phyloP scores from a whole-genome alignment of 345 rosid species.

The Eucalyptus fibrosa region DNA sequence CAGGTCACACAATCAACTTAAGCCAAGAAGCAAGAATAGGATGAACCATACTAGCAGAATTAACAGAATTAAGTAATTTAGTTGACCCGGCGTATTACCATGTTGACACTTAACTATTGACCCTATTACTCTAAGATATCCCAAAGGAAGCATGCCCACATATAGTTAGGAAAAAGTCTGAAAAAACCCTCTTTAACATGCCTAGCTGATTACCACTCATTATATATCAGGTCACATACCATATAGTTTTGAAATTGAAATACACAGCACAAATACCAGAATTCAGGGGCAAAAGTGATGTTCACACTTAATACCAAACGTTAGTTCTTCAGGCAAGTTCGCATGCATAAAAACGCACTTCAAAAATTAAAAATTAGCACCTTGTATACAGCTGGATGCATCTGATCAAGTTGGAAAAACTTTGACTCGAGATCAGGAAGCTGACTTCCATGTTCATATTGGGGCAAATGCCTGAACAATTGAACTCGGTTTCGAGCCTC shows the following conservation, averaged over 20 bases:
- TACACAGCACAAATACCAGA: not conserved
- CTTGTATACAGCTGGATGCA: conserved; percentile 95
- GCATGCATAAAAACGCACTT: not conserved
- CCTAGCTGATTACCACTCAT: not conserved
- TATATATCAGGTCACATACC: not conserved
- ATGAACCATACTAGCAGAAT: not conserved
- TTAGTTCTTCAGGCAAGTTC: not conserved
- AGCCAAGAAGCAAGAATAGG: not conserved
- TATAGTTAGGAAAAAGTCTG: not conserved
- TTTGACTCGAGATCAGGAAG: conserved; percentile 78
- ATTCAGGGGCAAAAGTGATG: not conserved
- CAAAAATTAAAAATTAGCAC: conserved; percentile 7
- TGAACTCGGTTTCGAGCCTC: conserved; percentile 90
- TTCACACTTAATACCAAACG: not conserved
- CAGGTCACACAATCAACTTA: not conserved
- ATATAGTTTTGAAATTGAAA: not conserved
- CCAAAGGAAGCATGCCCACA: not conserved
- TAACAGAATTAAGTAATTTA: not conserved
- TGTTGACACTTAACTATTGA: not conserved
- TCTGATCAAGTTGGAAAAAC: conserved; percentile 76
- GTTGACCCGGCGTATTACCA: not conserved
- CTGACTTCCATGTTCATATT: conserved; percentile 86
- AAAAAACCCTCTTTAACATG: not conserved
- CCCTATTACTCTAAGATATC: not conserved
- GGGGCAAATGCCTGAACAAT: conserved; percentile 95